Percentiles rank a stretch among this genome's conserved stretches.
phyloP scores from a whole-genome alignment of 495 filamentous ascomycete species.

The Pyrenopolyporus hunteri region DNA sequence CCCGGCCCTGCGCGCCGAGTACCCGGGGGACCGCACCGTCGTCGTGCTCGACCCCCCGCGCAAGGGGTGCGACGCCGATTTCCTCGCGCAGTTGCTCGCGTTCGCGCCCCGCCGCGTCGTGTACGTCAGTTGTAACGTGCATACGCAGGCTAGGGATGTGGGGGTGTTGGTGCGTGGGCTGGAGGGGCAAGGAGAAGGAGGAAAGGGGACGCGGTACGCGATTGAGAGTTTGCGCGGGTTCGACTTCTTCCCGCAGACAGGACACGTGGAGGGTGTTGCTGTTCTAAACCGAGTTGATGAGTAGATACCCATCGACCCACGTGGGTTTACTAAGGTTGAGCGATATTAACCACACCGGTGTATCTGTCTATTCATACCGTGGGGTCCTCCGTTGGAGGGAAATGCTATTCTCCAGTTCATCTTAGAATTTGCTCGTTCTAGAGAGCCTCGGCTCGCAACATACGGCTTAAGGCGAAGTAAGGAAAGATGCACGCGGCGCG shows the following conservation, averaged over 20 bases:
- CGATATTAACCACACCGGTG: too few relatives aligned
- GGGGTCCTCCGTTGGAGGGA: too few relatives aligned
- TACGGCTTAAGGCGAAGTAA: too few relatives aligned
- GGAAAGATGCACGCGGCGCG: too few relatives aligned
- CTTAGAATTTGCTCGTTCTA: too few relatives aligned
- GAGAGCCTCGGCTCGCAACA: too few relatives aligned
- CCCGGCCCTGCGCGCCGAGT: slow-evolving; percentile 64
- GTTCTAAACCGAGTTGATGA: slow-evolving; percentile 66
- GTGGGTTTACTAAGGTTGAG: not conserved
- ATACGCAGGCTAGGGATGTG: slow-evolving; percentile 94
- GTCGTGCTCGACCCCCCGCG: slow-evolving; percentile 93
- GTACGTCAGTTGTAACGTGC: slow-evolving; percentile 97
- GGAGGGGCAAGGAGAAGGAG: slow-evolving; percentile 42
- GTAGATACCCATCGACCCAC: not conserved
- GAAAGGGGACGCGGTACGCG: slow-evolving; percentile 67
- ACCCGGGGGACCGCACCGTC: slow-evolving; percentile 78
- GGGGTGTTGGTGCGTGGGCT: slow-evolving; percentile 76
- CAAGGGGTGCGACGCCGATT: slow-evolving; percentile 89
- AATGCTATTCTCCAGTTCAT: too few relatives aligned
- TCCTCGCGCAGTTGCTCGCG: slow-evolving; percentile 76
- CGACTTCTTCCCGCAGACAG: slow-evolving; percentile 98
- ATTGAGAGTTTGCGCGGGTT: slow-evolving; percentile 93
- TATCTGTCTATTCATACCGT: too few relatives aligned
- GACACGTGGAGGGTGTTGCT: slow-evolving; percentile 94
- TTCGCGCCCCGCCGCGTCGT: slow-evolving; percentile 80